These are phyloP conservation scores for Periconia sp. DNA, from an alignment of 2,329 filamentous ascomycete species.

Conservation along the genomic window DNA sequence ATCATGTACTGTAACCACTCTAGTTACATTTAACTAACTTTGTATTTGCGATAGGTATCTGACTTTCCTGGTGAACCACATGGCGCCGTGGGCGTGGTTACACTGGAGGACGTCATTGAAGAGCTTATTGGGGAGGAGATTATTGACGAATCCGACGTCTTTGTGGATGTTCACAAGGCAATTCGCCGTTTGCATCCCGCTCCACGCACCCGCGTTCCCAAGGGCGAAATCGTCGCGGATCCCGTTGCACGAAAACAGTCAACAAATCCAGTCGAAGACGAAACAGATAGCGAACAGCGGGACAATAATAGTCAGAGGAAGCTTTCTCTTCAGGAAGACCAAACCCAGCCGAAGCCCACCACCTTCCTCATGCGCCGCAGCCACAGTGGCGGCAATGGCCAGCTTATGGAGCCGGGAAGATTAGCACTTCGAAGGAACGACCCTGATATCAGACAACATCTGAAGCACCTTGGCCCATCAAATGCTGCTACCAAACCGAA, in stretches of 20 bases:
- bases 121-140: slow-evolving; percentile 99
- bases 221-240: slow-evolving; percentile 56
- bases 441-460: slow-evolving; percentile 59
- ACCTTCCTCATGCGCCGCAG: slow-evolving; percentile 50
- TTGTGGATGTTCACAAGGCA: slow-evolving; percentile 88
- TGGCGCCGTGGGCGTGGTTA: slow-evolving; percentile 90
- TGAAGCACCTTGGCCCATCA: slow-evolving; percentile 66
- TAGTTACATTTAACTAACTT: no score
- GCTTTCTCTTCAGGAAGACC: slow-evolving; percentile 34
- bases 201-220: slow-evolving; percentile 71
- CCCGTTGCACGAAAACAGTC: slow-evolving; percentile 18
- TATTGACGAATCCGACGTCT: slow-evolving; percentile 97
- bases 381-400: slow-evolving; percentile 43
- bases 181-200: slow-evolving; percentile 86
- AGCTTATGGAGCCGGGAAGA: slow-evolving; percentile 21
- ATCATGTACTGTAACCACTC: no score
- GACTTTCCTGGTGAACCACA: slow-evolving; percentile 87
- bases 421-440: slow-evolving; percentile 53
- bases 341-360: slow-evolving; percentile 32
- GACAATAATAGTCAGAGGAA: slow-evolving; percentile 19
- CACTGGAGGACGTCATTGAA: slow-evolving; percentile 96
- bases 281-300: slow-evolving; percentile 20
- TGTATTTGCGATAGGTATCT: slow-evolving; percentile 42
- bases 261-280: slow-evolving; percentile 24
- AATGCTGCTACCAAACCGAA: slow-evolving; percentile 64